Base-by-base conservation (phyloP, 768 basidiomycete genomes). In the Leccinum truebloodii region DNA sequence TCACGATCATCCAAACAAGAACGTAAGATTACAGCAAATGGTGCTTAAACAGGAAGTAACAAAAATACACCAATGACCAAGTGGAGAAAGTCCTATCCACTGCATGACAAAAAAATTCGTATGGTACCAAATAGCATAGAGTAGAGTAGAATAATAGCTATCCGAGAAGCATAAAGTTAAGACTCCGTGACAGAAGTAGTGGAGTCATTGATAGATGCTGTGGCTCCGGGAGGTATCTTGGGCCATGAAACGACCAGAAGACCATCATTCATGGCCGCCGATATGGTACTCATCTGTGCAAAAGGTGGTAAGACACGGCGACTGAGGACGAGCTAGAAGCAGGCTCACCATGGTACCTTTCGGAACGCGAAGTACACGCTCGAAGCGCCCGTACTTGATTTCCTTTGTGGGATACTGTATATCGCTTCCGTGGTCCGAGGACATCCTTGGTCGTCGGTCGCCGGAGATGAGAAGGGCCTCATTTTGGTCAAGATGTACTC, bases 211-310 rank as follows among this genome's bases (percentile, higher is more conserved):
- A 1, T 54, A 9, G 64, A 48, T 49, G 63, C 51, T 61, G 61
- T 66, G 30, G 62, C 50, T 26, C 66, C 66, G 0, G 64, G 49
- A 14, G 74, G 63, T 3, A 46, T 37, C 34, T 73, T 70, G 2
- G 78, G 78, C 79, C 79, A 80, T 8, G 77, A 74, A 34, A 80
- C 41, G 1, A 75, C 59, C 16, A 80, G 70, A 41, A 80, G 69
- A 18, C 78, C 78, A 52, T 79, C 78, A 28, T 63, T 68, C 67
- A 79, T 70, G 9, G 71, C 68, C 12, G 79, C 79, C n/a, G 71
- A 73, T 60, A 79, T 73, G 20, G 73, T 80, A 37, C 62, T 69
- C 67, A 63, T 73, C 78, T 79, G 53, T 2, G 13, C 2, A 1
- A 52, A 22, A 50, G 41, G 5, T 61, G 35, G 41, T 16, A 20